Conservation (phyloP, 2,329 filamentous ascomycete species). For the Juglanconis juglandina region DNA sequence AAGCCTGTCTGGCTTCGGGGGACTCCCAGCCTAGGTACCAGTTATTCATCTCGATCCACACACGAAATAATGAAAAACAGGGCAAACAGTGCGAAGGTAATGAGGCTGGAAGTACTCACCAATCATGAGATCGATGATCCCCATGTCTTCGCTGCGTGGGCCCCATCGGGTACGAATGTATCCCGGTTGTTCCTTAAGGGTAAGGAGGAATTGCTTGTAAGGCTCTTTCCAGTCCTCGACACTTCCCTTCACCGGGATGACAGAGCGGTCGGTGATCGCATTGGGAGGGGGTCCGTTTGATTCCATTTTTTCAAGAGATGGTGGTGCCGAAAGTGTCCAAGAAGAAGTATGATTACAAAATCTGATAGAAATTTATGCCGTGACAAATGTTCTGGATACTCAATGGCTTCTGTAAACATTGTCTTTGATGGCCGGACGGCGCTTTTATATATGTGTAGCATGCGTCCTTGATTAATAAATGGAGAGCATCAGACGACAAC, state of each 20-base stretch:
- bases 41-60: background rate
- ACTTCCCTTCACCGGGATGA: constrained; percentile 23
- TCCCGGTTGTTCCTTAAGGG: constrained; percentile 25
- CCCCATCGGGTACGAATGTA: constrained; percentile 29
- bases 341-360: background rate
- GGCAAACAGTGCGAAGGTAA: background rate
- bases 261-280: constrained; percentile 10
- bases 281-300: constrained; percentile 2
- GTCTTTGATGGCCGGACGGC: too few relatives aligned
- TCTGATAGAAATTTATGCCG: background rate
- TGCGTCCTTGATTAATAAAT: too few relatives aligned
- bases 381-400: too few relatives aligned
- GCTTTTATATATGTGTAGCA: too few relatives aligned
- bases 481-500: too few relatives aligned
- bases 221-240: constrained; percentile 28
- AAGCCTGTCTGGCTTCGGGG: constrained; percentile 21
- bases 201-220: constrained; percentile 26
- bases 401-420: too few relatives aligned
- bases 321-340: background rate
- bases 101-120: constrained; percentile 13
- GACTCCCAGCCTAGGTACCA: constrained; percentile 23
- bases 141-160: constrained; percentile 24
- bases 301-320: background rate
- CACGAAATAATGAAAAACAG: background rate
- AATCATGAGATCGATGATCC: constrained; percentile 26